Conservation (phyloP, 2,329 filamentous ascomycete species). For the Sporothrix brunneoviolacea region DNA sequence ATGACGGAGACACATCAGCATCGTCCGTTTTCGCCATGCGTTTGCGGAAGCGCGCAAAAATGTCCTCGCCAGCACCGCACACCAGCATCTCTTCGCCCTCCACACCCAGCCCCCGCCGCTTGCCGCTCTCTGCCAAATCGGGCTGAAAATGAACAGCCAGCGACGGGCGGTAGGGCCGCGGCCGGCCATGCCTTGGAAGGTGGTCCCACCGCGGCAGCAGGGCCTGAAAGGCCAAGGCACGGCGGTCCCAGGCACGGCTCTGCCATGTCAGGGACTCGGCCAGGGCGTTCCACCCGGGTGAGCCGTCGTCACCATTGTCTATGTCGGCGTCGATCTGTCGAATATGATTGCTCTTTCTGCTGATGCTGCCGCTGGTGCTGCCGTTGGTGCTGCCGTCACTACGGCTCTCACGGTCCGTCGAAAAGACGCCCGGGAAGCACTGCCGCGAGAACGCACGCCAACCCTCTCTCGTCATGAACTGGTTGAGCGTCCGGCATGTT, state of each 20-base stretch:
- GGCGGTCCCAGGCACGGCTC: conserved; percentile 47
- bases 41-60: conserved; percentile 37
- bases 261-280: conserved; percentile 44
- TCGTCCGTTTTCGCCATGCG: conserved; percentile 15
- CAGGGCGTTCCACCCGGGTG: conserved; percentile 29
- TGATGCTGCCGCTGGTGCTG: no score
- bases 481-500: conserved; percentile 33
- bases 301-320: conserved; percentile 6
- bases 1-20: not conserved
- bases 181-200: conserved; percentile 26
- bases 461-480: conserved; percentile 33
- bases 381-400: not conserved
- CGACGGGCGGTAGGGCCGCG: conserved; percentile 31
- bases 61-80: conserved; percentile 46
- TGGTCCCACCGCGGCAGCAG: conserved; percentile 22
- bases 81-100: conserved; percentile 40
- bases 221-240: conserved; percentile 35
- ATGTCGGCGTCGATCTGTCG: not conserved
- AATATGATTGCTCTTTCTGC: no score
- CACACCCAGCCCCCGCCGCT: not conserved
- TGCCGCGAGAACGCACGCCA: conserved; percentile 45
- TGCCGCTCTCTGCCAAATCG: conserved; percentile 12
- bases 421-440: conserved; percentile 28
- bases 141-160: conserved; percentile 38
- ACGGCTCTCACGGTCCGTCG: not conserved